Conservation (phyloP, 495 filamentous ascomycete species). For the Rhypophila decipiens region DNA sequence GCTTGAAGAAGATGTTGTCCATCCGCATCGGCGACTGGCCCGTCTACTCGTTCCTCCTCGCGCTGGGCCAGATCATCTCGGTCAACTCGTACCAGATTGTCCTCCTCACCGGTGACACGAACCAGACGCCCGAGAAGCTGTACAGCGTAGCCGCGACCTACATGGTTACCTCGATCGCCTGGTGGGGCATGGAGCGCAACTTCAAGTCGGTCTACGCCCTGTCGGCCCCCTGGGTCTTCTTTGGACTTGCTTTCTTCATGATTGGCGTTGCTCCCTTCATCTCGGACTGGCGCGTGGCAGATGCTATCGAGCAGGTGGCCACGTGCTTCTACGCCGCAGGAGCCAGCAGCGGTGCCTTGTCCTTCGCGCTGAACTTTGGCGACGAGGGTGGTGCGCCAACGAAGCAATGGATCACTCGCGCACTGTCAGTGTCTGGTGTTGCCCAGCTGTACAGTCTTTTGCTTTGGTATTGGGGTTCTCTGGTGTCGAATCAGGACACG, state of each 20-base stretch:
- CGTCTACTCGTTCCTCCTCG: slow-evolving; percentile 63
- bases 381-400: slow-evolving; percentile 55
- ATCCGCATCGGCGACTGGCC: slow-evolving; percentile 58
- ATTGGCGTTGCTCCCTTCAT: slow-evolving; percentile 58
- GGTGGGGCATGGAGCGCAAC: slow-evolving; percentile 56
- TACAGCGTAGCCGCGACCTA: slow-evolving; percentile 60
- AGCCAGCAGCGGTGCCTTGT: slow-evolving; percentile 54
- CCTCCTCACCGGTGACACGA: slow-evolving; percentile 54
- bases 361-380: slow-evolving; percentile 64
- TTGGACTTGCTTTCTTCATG: slow-evolving; percentile 55
- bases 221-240: slow-evolving; percentile 54
- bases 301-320: slow-evolving; percentile 51
- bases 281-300: slow-evolving; percentile 27
- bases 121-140: slow-evolving; percentile 53
- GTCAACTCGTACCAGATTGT: slow-evolving; percentile 66
- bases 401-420: slow-evolving; percentile 59
- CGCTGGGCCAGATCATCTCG: slow-evolving; percentile 61
- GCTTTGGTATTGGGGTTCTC: slow-evolving; percentile 63
- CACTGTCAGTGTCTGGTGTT: slow-evolving; percentile 56
- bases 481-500: slow-evolving; percentile 25
- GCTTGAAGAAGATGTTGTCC: slow-evolving; percentile 48
- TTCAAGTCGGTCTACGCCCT: slow-evolving; percentile 53
- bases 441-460: slow-evolving; percentile 57
- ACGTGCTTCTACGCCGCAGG: slow-evolving; percentile 55
- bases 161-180: slow-evolving; percentile 51